phyloP scores from a whole-genome alignment of 768 basidiomycete genomes.

The Russula emetica region DNA sequence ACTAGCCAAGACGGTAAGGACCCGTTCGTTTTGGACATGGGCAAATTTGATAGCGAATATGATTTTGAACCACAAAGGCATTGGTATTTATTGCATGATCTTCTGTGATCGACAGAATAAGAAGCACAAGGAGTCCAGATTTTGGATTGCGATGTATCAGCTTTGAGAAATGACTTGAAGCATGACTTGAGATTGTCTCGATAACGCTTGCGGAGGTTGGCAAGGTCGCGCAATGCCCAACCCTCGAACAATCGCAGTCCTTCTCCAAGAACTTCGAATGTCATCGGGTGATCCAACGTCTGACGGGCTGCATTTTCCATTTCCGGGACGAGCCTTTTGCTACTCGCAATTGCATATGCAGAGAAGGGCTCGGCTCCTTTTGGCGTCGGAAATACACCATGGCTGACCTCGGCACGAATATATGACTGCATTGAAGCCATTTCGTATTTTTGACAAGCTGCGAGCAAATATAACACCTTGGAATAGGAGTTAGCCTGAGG shows the following conservation, averaged over 20 bases:
- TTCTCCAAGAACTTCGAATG: not conserved
- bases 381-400: not conserved
- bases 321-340: not conserved
- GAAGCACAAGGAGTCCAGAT: no score
- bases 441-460: slow-evolving; percentile 30
- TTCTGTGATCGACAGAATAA: no score
- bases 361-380: not conserved
- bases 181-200: not conserved
- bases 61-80: no score
- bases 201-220: not conserved
- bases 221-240: not conserved
- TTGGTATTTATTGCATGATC: no score
- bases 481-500: not conserved
- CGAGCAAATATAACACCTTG: slow-evolving; percentile 10
- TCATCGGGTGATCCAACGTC: not conserved
- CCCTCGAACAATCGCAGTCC: not conserved
- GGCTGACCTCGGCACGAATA: not conserved
- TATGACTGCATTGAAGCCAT: slow-evolving; percentile 16
- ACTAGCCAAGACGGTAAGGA: not conserved
- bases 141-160: no score
- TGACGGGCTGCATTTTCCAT: not conserved
- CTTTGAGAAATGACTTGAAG: not conserved
- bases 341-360: not conserved
- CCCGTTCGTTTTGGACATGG: not conserved
- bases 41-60: no score